Percentiles rank a stretch among this genome's conserved stretches.
These are phyloP conservation scores for Sarocladium kiliense DNA, from an alignment of 2,329 filamentous ascomycete species.

Conservation along the genomic window DNA sequence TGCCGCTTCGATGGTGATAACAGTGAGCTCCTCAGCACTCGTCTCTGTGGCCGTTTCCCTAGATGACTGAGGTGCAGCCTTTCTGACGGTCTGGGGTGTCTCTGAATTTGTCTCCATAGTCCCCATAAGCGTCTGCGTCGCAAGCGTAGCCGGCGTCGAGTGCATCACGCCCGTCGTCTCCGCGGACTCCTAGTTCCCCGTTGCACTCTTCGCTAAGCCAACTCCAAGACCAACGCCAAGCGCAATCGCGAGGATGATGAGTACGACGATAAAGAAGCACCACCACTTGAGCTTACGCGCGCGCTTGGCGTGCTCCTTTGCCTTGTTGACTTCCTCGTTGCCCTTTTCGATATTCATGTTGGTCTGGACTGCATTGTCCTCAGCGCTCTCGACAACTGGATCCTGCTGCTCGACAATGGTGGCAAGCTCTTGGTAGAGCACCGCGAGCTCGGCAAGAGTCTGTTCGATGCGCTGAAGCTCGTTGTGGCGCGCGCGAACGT, in stretches of 20 bases:
- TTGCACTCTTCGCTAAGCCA: slow-evolving; percentile 24
- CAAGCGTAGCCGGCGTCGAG: not conserved
- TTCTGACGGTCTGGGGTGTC: no score
- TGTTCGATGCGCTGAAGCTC: slow-evolving; percentile 77
- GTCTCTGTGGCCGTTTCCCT: not conserved
- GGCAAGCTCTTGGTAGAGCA: slow-evolving; percentile 70
- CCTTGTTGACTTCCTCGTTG: slow-evolving; percentile 64
- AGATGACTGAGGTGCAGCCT: no score
- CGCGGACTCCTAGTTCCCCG: slow-evolving; percentile 11
- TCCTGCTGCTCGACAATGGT: slow-evolving; percentile 71
- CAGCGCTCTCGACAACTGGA: slow-evolving; percentile 53
- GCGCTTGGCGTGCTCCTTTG: slow-evolving; percentile 60
- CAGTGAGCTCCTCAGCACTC: not conserved
- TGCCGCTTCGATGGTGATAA: not conserved
- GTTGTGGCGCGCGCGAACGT: slow-evolving; percentile 76
- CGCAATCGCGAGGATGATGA: slow-evolving; percentile 52
- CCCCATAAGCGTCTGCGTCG: not conserved
- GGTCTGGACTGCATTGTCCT: slow-evolving; percentile 61
- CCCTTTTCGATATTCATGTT: slow-evolving; percentile 62
- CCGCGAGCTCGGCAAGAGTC: slow-evolving; percentile 64
- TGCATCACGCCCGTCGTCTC: not conserved
- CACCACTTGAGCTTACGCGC: slow-evolving; percentile 78
- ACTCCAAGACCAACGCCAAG: slow-evolving; percentile 52
- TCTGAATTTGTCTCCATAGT: not conserved
- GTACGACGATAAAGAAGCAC: slow-evolving; percentile 57